Evolutionary conservation across 73 alveolate genomes (phyloP).

Genomic region (Paramecium sonneborni): DNA sequence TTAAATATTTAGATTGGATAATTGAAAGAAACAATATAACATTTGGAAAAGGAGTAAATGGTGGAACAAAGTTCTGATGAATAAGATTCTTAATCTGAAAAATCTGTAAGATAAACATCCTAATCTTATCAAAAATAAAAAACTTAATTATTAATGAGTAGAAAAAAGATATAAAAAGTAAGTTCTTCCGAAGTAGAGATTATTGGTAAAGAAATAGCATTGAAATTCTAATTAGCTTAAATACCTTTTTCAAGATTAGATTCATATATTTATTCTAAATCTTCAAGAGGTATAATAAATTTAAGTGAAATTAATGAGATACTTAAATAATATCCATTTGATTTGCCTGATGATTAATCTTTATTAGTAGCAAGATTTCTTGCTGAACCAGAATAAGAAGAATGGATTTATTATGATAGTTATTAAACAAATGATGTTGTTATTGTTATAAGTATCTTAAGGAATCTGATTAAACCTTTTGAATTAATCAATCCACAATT

Average conservation of each 20-base stretch:
- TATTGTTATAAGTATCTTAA: not conserved
- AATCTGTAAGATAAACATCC: not conserved
- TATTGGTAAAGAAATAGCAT: not conserved
- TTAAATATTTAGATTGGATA: not conserved
- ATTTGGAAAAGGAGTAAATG: not conserved
- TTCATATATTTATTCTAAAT: not conserved
- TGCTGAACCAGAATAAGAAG: slow-evolving; percentile 34
- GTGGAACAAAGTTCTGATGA: not conserved
- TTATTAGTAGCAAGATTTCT: not conserved
- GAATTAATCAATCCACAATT: not conserved
- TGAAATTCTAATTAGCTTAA: not conserved
- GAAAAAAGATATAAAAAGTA: not conserved
- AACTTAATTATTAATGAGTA: not conserved
- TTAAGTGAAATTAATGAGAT: not conserved
- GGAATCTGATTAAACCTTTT: not conserved
- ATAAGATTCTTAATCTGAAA: not conserved
- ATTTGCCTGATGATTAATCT: not conserved
- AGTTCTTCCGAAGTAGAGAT: not conserved
- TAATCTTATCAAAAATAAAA: not conserved
- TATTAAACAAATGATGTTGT: not conserved
- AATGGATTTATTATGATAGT: slow-evolving; percentile 4
- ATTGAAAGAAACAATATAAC: not conserved
- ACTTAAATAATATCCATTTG: not conserved
- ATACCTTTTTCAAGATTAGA: slow-evolving; percentile 9
- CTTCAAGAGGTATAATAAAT: not conserved